Conservation (phyloP, 2,329 filamentous ascomycete species). For the Aspergillus fumigatiaffinis region DNA sequence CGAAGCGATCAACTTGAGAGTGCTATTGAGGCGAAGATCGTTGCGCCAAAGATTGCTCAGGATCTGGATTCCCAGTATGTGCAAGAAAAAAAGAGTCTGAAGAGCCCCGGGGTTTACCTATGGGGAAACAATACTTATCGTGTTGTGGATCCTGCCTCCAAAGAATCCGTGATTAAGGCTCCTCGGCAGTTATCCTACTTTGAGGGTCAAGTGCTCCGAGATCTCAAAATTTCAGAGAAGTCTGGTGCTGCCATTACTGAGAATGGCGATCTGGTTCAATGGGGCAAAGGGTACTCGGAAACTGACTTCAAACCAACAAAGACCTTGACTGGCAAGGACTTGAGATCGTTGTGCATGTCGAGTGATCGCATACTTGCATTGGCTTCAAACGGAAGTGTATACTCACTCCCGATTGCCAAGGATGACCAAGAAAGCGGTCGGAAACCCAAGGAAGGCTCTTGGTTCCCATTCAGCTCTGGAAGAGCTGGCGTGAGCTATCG, state of each 20-base stretch:
- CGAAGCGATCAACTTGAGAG: slow-evolving; percentile 15
- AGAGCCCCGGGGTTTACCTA: slow-evolving; percentile 82
- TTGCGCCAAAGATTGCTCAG: slow-evolving; percentile 40
- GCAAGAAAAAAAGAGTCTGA: slow-evolving; percentile 78
- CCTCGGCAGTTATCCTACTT: slow-evolving; percentile 78
- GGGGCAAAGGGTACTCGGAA: slow-evolving; percentile 74
- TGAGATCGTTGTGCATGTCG: slow-evolving; percentile 72
- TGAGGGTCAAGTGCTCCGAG: slow-evolving; percentile 75
- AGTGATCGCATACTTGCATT: slow-evolving; percentile 79
- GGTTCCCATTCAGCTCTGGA: slow-evolving; percentile 70
- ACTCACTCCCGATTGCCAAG: slow-evolving; percentile 75
- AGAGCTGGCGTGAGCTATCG: slow-evolving; percentile 65
- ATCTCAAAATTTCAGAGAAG: slow-evolving; percentile 76
- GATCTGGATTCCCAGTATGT: slow-evolving; percentile 79
- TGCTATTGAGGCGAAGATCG: slow-evolving; percentile 15
- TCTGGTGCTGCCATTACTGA: slow-evolving; percentile 87
- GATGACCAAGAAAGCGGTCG: slow-evolving; percentile 63
- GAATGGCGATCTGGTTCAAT: slow-evolving; percentile 84
- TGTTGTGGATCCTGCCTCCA: slow-evolving; percentile 80
- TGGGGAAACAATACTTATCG: slow-evolving; percentile 86
- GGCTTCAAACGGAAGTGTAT: slow-evolving; percentile 70
- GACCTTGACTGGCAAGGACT: slow-evolving; percentile 77
- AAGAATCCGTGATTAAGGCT: slow-evolving; percentile 72
- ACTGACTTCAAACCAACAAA: slow-evolving; percentile 59
- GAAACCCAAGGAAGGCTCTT: slow-evolving; percentile 63